Base-by-base conservation (phyloP, 2,329 filamentous ascomycete genomes). In the Pyricularia pennisetigena region DNA sequence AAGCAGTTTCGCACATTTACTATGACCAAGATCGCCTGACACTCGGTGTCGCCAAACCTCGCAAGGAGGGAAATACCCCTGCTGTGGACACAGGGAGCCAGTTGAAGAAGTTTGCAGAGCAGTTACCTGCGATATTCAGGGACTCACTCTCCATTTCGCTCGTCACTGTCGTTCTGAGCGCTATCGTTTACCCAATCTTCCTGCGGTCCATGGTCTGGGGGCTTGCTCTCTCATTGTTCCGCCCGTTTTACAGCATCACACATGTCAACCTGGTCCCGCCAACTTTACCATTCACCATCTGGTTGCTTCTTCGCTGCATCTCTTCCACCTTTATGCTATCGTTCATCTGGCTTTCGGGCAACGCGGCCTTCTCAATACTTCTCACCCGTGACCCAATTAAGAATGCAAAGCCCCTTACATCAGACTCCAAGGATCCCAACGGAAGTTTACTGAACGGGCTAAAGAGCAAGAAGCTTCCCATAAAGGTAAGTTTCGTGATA, bases 401-500 rank as follows among this genome's bases (percentile, higher is more conserved):
- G 81, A 91, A 91, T 72, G 89, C 86, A n/a, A 86, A 89, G 73
- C 93, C 94, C 4, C 85, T 98, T 68, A 97, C 93, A 0, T 85
- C 86, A 23, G 91, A 94, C 72, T 92, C 93, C 20, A 95, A 92
- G 75, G 94, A 97, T 77, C 92, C 94, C 0, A 98, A 97, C 74
- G 93, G 93, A 49, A 97, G 92, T 75, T 82, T 98, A 30, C 77
- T 98, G 65, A 93, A 89, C 68, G 94, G 94, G 0, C 78, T 98
- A 64, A 94, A 89, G 76, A 90, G 90, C 71, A 95, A 93, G 79
- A 95, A 94, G 77, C 83, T 92, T 9, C 83, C 91, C 10, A 88
- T 92, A 70, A 89, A 87, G 78, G 90, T 67, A 67, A 32, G 54
- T 32, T 24, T 62, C 16, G 3, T 62, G 57, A 14, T 35, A 28